Conservation (phyloP, 1,139 yeast species). For the Scheffersomyces cryptocercus region DNA sequence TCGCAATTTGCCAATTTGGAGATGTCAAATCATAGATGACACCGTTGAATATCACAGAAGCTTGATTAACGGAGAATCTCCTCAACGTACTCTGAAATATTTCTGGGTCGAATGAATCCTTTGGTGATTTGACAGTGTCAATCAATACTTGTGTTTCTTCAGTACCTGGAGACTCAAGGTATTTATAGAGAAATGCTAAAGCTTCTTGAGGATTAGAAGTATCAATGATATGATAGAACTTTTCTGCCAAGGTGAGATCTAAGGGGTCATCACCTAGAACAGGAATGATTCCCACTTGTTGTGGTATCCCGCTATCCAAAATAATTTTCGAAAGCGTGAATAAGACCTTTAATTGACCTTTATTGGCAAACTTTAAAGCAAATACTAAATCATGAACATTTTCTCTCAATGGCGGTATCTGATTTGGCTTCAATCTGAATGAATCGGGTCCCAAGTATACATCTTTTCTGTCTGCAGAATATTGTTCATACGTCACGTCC, state of each 20-base stretch:
- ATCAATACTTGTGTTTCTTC: slow-evolving; percentile 29
- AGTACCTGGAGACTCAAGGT: slow-evolving; percentile 26
- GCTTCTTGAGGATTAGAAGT: slow-evolving; percentile 36
- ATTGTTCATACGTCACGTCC: slow-evolving; percentile 55
- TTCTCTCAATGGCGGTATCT: slow-evolving; percentile 67
- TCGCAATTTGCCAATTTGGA: slow-evolving; percentile 39
- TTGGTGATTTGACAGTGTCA: slow-evolving; percentile 18
- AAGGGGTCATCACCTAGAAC: slow-evolving; percentile 32
- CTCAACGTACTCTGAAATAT: slow-evolving; percentile 15
- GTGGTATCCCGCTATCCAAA: slow-evolving; percentile 62
- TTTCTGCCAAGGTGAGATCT: slow-evolving; percentile 31
- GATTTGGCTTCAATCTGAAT: slow-evolving; percentile 43
- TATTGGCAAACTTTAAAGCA: slow-evolving; percentile 62
- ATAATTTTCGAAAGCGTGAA: slow-evolving; percentile 53
- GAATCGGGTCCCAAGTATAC: slow-evolving; percentile 32
- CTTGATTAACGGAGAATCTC: slow-evolving; percentile 42
- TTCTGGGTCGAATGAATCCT: slow-evolving; percentile 10
- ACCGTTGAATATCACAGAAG: slow-evolving; percentile 74
- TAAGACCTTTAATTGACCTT: slow-evolving; percentile 47
- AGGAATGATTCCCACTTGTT: slow-evolving; percentile 82
- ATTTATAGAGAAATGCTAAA: slow-evolving; percentile 43
- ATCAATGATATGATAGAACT: slow-evolving; percentile 35
- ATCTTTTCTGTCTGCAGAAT: slow-evolving; percentile 44
- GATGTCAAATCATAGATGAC: slow-evolving; percentile 47
- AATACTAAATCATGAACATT: slow-evolving; percentile 78